Evolutionary conservation across 169 alveolate genomes (phyloP), one percentile per base, ranked within the genome.

Genomic region (Plasmodium billcollinsi): DNA sequence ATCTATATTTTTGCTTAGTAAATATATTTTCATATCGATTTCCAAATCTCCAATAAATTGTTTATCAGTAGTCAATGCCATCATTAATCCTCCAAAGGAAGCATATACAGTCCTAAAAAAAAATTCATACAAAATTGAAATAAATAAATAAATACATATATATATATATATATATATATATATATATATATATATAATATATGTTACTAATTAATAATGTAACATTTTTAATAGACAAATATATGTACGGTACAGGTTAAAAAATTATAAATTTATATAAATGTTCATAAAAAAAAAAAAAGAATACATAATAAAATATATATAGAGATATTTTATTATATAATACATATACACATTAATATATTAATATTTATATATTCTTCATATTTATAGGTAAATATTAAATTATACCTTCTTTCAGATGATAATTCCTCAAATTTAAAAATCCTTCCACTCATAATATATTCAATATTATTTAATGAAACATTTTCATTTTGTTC

Each of bases 41-140:
- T 96, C 97, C 21, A 97, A 88, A 85, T 97, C 98, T 15, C 97
- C 97, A 8, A 97, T 94, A 45, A 97, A 96, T 85, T 96, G 97
- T 86, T 96, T 97, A 88, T 97, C 98, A 6, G 98, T 98, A 18
- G 98, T 96, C 67, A 97, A 88, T 1, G 98, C 94, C 98, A 96
- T 95, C 70, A 97, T 90, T 39, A 97, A 94, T 18, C 98, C 98
- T 33, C 98, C 98, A 66, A 96, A 97, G 12, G 98, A 97, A 15
- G 97, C 98, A 73, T 93, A 95, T 14, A 95, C 85, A 7, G 95
- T 93, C 73, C 97, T 94, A 18, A 6, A 29, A 88, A 88, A 74
- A 83, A 66, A 69, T 85, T 47, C 8, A 20, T 20, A 54, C 6
- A 47, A 45, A 50, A 20, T 21, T 59, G 5, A 14, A 49, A 18